These are phyloP conservation scores for Fusarium sp. DNA, from an alignment of 2,329 filamentous ascomycete genomes.

Conservation along the genomic window DNA sequence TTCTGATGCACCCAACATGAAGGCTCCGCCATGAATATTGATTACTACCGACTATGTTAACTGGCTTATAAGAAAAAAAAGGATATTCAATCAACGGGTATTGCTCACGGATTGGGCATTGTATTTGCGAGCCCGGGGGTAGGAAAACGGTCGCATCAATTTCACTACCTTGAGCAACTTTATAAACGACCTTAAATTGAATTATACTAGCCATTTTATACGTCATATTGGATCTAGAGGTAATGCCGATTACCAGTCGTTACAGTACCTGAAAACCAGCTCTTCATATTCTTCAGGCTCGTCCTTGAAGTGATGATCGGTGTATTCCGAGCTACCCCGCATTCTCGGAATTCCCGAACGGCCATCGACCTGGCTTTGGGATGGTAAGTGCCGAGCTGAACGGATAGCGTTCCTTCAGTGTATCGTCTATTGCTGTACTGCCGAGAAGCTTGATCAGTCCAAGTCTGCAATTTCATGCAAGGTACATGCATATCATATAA, in stretches of 20 bases:
- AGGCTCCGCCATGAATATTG: constrained; percentile 18
- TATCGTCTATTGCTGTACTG: not conserved
- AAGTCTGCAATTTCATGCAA: not conserved
- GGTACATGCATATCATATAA: not conserved
- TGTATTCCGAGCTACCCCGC: constrained; percentile 4
- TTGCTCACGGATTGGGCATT: not conserved
- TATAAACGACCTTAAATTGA: constrained; percentile 8
- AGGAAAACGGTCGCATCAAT: constrained; percentile 4
- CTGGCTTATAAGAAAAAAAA: accelerated
- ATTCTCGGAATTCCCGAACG: constrained; percentile 12
- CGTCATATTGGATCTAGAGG: not conserved
- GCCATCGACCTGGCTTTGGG: not conserved
- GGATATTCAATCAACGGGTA: accelerated
- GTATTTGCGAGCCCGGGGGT: not conserved
- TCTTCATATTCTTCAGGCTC: not conserved
- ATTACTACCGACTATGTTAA: not conserved
- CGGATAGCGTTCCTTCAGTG: not conserved
- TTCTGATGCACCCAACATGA: constrained; percentile 18
- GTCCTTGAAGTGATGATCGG: not conserved
- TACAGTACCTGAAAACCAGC: not conserved
- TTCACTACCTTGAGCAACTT: not conserved
- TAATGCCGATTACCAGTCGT: not conserved
- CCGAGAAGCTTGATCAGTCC: not conserved
- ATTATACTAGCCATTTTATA: not conserved
- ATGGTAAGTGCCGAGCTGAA: not conserved